phyloP scores from a whole-genome alignment of 2,329 filamentous ascomycete genomes.

The Alternaria angustiovoidea region DNA sequence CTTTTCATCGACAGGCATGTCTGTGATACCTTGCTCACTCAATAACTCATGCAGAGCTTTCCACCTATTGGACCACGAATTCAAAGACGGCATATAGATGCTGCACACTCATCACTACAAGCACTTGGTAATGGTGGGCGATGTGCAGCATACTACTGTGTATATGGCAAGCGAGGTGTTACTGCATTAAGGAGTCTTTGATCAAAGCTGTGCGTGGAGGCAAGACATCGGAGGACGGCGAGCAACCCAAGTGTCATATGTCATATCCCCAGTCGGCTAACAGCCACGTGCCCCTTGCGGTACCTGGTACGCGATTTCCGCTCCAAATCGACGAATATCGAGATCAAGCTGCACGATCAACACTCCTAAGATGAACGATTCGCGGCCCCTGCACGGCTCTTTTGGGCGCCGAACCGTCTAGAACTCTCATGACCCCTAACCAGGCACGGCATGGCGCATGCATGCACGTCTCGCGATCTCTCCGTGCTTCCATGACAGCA shows the following conservation, averaged over 20 bases:
- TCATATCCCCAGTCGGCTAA: conserved; percentile 7
- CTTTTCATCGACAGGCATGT: neutral
- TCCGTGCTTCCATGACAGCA: conserved; percentile 34
- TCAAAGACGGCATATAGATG: neutral
- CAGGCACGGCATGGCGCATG: conserved; percentile 25
- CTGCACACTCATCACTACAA: neutral
- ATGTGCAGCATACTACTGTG: neutral
- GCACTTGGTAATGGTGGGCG: neutral
- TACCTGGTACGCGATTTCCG: conserved; percentile 28
- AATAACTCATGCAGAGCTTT: neutral
- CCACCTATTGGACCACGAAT: neutral
- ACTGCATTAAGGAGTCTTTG: conserved; percentile 12
- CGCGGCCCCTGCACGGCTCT: conserved; percentile 15
- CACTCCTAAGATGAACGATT: conserved; percentile 17
- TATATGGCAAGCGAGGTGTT: conserved; percentile 6
- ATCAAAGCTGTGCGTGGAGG: neutral
- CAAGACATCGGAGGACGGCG: neutral
- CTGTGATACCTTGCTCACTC: neutral
- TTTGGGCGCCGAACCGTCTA: conserved; percentile 25
- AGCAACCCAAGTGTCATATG: conserved; percentile 9
- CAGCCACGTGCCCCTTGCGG: conserved; percentile 13
- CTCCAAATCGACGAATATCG: conserved; percentile 19
- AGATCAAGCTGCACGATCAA: conserved; percentile 22
- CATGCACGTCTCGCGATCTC: conserved; percentile 37
- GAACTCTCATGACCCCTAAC: conserved; percentile 18